Percentiles rank a stretch among this genome's conserved stretches.
Evolutionary conservation across 2,329 filamentous ascomycete species (phyloP).

Genomic region (Colletotrichum tofieldiae): DNA sequence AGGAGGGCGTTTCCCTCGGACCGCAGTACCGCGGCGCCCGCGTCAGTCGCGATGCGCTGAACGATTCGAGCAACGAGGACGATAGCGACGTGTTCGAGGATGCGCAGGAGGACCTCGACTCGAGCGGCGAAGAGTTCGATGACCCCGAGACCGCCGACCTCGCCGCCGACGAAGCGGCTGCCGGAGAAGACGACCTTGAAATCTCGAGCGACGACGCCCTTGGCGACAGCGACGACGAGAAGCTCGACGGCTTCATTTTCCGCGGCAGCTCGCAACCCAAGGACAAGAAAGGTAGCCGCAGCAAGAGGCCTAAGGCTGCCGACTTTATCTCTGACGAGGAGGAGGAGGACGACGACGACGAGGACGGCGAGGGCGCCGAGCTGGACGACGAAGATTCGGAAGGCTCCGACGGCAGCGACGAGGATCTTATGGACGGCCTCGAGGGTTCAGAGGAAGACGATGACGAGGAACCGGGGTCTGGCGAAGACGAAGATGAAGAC

Average conservation of each 20-base stretch:
- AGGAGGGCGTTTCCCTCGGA: conserved; percentile 78
- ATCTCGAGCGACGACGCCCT: conserved; percentile 81
- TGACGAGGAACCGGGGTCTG: conserved; percentile 53
- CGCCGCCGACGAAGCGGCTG: conserved; percentile 62
- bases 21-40: conserved; percentile 85
- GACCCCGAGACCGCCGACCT: conserved; percentile 72
- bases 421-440: conserved; percentile 46
- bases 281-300: conserved; percentile 46
- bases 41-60: conserved; percentile 78
- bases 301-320: conserved; percentile 65
- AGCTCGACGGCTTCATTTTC: conserved; percentile 81
- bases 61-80: conserved; percentile 56
- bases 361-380: conserved; percentile 53
- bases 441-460: conserved; percentile 47
- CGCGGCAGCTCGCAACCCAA: conserved; percentile 70
- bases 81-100: conserved; percentile 66
- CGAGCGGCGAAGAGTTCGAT: conserved; percentile 65
- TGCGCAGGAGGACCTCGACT: conserved; percentile 51
- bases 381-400: conserved; percentile 54
- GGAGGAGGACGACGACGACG: conserved; percentile 55
- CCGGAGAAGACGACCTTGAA: conserved; percentile 69
- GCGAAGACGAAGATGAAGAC: conserved; percentile 54
- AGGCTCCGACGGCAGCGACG: conserved; percentile 48
- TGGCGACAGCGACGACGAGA: conserved; percentile 87
- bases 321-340: conserved; percentile 71